Evolutionary conservation across 2,329 filamentous ascomycete genomes (phyloP).

Genomic region (Bipolaris zeicola): DNA sequence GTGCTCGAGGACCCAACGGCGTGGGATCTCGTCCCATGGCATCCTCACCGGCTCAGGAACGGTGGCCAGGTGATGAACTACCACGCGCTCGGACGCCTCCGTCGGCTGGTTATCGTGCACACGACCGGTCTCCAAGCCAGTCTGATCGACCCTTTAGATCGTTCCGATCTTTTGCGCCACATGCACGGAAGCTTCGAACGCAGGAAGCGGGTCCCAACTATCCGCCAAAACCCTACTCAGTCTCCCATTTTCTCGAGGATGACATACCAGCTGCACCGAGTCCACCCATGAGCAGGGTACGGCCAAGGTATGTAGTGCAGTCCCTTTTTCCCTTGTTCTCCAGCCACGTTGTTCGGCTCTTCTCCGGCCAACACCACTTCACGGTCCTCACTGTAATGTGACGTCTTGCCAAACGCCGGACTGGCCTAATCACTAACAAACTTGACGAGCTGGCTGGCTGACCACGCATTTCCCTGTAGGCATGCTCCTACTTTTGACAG

Average conservation of each 20-base stretch:
- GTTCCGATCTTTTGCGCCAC: conserved; percentile 29
- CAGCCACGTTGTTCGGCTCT: neutral
- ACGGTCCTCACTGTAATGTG: neutral
- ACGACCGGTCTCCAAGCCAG: conserved; percentile 23
- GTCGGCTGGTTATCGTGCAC: conserved; percentile 8
- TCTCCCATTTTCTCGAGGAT: conserved; percentile 35
- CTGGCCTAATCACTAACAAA: neutral
- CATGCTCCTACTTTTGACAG: conserved; percentile 40
- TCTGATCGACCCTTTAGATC: conserved; percentile 23
- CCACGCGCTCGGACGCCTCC: conserved; percentile 21
- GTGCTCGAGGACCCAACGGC: conserved; percentile 7
- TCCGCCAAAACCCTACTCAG: conserved; percentile 23
- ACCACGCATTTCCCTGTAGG: conserved; percentile 18
- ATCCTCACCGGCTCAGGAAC: conserved; percentile 5
- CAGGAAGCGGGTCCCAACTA: conserved; percentile 18
- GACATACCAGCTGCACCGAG: conserved; percentile 44
- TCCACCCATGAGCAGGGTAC: conserved; percentile 38
- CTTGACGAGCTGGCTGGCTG: conserved; percentile 5
- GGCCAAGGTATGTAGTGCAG: conserved; percentile 24
- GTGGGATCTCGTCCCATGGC: neutral
- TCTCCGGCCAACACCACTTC: conserved; percentile 3
- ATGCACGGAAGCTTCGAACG: conserved; percentile 26
- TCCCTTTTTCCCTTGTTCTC: conserved; percentile 1
- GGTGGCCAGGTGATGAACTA: conserved; percentile 14
- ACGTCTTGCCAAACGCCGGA: conserved; percentile 1